phyloP scores from a whole-genome alignment of 1,284 basidiomycete species.

The Naganishia cerealis region DNA sequence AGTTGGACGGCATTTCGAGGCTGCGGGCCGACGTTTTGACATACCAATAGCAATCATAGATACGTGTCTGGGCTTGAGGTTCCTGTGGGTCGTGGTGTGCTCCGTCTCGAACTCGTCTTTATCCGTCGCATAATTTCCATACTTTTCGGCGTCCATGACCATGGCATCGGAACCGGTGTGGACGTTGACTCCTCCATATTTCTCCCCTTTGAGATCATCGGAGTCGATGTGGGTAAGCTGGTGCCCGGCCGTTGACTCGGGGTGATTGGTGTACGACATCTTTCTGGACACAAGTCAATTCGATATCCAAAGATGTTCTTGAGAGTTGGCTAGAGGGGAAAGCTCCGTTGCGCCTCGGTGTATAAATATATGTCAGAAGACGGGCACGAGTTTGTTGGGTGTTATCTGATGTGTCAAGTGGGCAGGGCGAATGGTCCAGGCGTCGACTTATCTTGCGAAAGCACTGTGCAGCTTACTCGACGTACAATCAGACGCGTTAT shows the following conservation, averaged over 20 bases:
- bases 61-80: constrained; percentile 8
- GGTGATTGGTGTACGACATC: constrained; percentile 12
- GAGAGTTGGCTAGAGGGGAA: background rate
- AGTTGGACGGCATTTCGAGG: background rate
- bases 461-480: background rate
- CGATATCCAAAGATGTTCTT: background rate
- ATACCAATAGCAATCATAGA: constrained; percentile 19
- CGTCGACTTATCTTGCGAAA: constrained; percentile 1
- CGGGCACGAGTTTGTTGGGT: background rate
- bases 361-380: constrained; percentile 1
- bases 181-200: constrained; percentile 26
- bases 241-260: constrained; percentile 5
- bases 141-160: constrained; percentile 26
- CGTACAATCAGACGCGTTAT: background rate
- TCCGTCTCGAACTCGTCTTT: constrained; percentile 22
- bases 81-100: constrained; percentile 21
- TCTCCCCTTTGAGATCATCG: constrained; percentile 22
- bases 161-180: constrained; percentile 5
- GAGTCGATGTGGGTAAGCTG: constrained; percentile 19
- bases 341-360: background rate
- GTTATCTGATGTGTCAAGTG: background rate
- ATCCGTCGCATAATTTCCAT: background rate
- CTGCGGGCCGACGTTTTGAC: too few species aligned
- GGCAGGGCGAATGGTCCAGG: background rate
- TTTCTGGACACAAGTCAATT: background rate